phyloP scores from a whole-genome alignment of 2,329 filamentous ascomycete species.

The Penicillium digitatum region DNA sequence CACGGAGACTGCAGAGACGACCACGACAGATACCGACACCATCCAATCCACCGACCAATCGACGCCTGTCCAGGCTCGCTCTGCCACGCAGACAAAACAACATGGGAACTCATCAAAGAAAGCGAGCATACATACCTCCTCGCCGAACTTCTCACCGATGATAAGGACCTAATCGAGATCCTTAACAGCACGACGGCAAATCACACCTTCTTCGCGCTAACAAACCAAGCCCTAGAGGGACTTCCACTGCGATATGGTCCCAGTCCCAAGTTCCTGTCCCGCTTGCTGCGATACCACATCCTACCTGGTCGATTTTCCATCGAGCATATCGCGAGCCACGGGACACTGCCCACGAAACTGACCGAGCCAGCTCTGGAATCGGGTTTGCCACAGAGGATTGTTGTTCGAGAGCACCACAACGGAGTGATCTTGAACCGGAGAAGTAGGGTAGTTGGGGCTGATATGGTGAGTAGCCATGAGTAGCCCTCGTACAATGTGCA shows the following conservation, averaged over 20 bases:
- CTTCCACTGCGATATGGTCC: slow-evolving; percentile 52
- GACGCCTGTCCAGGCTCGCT: slow-evolving; percentile 28
- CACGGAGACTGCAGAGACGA: neutral
- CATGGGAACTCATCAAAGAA: slow-evolving; percentile 74
- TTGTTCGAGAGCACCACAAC: slow-evolving; percentile 56
- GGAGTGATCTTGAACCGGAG: slow-evolving; percentile 75
- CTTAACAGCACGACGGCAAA: slow-evolving; percentile 65
- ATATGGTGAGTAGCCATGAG: slow-evolving; percentile 56
- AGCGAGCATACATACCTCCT: slow-evolving; percentile 75
- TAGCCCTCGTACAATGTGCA: neutral
- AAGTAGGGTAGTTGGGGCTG: slow-evolving; percentile 62
- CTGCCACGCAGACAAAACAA: slow-evolving; percentile 59
- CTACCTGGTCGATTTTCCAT: slow-evolving; percentile 61
- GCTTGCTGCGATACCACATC: slow-evolving; percentile 71
- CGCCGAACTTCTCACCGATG: slow-evolving; percentile 68
- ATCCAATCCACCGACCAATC: neutral
- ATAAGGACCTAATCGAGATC: slow-evolving; percentile 65
- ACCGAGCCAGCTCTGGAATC: slow-evolving; percentile 58
- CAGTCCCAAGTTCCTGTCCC: slow-evolving; percentile 59
- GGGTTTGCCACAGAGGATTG: slow-evolving; percentile 64
- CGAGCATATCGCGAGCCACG: slow-evolving; percentile 56
- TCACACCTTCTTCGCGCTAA: slow-evolving; percentile 77
- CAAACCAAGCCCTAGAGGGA: slow-evolving; percentile 64
- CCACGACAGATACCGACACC: neutral
- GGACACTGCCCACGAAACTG: slow-evolving; percentile 70